Conservation (phyloP, 2,329 filamentous ascomycete genomes). For the Colletotrichum sidae region DNA sequence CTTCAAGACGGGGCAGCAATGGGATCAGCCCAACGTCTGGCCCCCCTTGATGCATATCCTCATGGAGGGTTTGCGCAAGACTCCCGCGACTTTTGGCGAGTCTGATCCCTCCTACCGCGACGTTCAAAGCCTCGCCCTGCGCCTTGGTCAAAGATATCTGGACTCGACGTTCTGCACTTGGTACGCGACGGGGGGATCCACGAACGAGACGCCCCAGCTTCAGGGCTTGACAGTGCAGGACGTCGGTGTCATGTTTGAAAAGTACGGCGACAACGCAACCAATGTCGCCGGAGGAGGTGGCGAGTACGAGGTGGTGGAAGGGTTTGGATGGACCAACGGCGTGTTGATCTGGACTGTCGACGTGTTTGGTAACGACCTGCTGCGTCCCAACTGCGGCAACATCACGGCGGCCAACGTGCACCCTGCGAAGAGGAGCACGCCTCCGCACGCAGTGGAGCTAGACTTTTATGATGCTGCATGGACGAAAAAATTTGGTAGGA, state of each 20-base stretch:
- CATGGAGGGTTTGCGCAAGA: slow-evolving; percentile 71
- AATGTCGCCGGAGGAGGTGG: slow-evolving; percentile 73
- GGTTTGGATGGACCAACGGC: slow-evolving; percentile 78
- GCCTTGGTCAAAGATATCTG: slow-evolving; percentile 73
- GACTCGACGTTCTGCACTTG: slow-evolving; percentile 78
- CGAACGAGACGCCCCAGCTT: slow-evolving; percentile 62
- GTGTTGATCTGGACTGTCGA: slow-evolving; percentile 76
- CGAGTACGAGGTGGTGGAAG: slow-evolving; percentile 77
- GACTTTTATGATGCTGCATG: slow-evolving; percentile 57
- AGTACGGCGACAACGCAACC: slow-evolving; percentile 71
- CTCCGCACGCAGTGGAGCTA: slow-evolving; percentile 58
- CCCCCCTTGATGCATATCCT: slow-evolving; percentile 74
- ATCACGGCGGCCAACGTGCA: slow-evolving; percentile 55
- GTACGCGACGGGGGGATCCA: slow-evolving; percentile 74
- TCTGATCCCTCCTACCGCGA: slow-evolving; percentile 65
- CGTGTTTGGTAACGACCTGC: slow-evolving; percentile 67
- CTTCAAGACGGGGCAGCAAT: slow-evolving; percentile 71
- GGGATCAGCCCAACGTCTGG: slow-evolving; percentile 79
- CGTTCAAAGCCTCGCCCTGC: slow-evolving; percentile 66
- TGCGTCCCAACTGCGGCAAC: slow-evolving; percentile 66
- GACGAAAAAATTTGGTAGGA: slow-evolving; percentile 59
- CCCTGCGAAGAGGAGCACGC: slow-evolving; percentile 44
- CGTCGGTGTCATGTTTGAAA: slow-evolving; percentile 76
- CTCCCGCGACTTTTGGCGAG: slow-evolving; percentile 65
- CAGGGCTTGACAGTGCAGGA: slow-evolving; percentile 55